These are phyloP conservation scores for Leptographium lundbergii DNA, from an alignment of 2,329 filamentous ascomycete genomes.

Conservation along the genomic window DNA sequence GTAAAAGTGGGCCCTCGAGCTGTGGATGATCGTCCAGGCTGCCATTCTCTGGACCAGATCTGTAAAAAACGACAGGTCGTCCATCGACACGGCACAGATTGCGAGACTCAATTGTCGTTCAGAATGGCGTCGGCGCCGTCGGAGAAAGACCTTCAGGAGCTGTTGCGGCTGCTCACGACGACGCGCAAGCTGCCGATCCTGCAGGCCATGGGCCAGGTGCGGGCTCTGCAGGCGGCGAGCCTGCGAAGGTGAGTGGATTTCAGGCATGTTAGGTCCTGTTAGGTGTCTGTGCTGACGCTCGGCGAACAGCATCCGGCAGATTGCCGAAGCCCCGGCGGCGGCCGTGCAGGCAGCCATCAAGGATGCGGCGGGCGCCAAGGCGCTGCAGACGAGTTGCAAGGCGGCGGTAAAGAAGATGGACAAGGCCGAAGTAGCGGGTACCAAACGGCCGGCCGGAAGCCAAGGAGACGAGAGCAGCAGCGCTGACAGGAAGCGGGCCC, in stretches of 20 bases:
- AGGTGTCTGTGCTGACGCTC: neutral
- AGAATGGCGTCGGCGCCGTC: conserved; percentile 12
- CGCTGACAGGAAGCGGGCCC: conserved; percentile 19
- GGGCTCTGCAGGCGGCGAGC: conserved; percentile 40
- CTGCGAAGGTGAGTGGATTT: conserved; percentile 38
- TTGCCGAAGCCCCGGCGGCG: conserved; percentile 34
- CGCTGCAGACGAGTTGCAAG: conserved; percentile 41
- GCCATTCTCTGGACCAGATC: neutral
- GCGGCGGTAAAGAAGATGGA: conserved; percentile 29
- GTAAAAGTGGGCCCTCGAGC: neutral
- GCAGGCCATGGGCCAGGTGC: conserved; percentile 45
- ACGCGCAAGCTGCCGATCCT: conserved; percentile 45
- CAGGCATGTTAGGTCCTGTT: neutral
- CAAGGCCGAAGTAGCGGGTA: conserved; percentile 6
- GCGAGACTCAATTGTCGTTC: neutral
- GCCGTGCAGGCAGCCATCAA: conserved; percentile 32
- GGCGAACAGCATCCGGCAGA: conserved; percentile 35
- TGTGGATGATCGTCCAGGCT: neutral
- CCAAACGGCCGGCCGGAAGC: conserved; percentile 18
- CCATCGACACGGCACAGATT: neutral
- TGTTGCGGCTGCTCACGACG: conserved; percentile 44
- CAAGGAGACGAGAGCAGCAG: conserved; percentile 3
- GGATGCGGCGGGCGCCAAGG: conserved; percentile 36
- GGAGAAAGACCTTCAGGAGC: conserved; percentile 47
- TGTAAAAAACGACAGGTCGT: neutral